Evolutionary conservation across 768 basidiomycete species (phyloP).

Genomic region (Lentinula aciculospora): DNA sequence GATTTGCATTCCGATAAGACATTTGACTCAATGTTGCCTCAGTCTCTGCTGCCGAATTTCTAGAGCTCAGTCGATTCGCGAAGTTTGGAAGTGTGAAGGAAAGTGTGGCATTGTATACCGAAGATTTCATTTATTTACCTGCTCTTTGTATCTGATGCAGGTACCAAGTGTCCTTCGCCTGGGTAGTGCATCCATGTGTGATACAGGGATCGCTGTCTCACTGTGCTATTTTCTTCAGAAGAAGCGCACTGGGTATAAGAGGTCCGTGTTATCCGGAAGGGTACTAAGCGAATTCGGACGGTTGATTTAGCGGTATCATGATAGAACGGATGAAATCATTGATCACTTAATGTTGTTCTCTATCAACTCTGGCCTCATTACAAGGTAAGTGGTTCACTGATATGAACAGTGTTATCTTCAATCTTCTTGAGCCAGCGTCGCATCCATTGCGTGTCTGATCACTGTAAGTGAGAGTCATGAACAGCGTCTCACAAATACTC

Average conservation of each 20-base stretch:
- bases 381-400: constrained; percentile 15
- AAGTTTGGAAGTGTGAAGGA: constrained; percentile 22
- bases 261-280: constrained; percentile 11
- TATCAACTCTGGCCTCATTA: constrained; percentile 25
- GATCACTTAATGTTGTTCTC: constrained; percentile 26
- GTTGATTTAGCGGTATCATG: background rate
- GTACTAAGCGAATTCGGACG: background rate
- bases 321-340: constrained; percentile 27
- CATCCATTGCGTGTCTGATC: constrained; percentile 23
- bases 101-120: background rate
- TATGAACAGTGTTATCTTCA: background rate
- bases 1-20: background rate
- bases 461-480: constrained; percentile 15
- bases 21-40: background rate
- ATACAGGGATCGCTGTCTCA: constrained; percentile 24
- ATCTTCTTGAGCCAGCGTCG: constrained; percentile 11
- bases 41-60: constrained; percentile 24
- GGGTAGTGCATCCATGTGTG: constrained; percentile 24
- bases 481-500: background rate
- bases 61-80: constrained; percentile 20
- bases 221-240: constrained; percentile 24
- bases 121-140: background rate
- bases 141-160: constrained; percentile 7
- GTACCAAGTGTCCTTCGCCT: constrained; percentile 24
- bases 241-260: constrained; percentile 27